Percentiles rank a stretch among this genome's conserved stretches.
Evolutionary conservation across 345 rosid species (phyloP).

Genomic region (Gossypium turneri): DNA sequence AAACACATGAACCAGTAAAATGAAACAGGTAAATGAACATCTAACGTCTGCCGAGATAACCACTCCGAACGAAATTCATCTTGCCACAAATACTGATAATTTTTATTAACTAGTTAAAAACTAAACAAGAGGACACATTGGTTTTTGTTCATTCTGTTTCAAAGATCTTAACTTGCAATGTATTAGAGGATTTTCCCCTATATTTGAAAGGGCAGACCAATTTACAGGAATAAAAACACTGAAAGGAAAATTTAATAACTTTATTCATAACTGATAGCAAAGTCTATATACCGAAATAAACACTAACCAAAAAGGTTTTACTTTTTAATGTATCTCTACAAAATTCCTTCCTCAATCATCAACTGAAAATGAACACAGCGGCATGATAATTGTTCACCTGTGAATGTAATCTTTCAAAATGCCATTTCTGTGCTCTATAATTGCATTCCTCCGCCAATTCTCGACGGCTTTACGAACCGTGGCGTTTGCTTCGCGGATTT

Average conservation of each 20-base stretch:
- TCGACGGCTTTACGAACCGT: slow-evolving; percentile 56
- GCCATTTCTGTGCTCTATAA: slow-evolving; percentile 40
- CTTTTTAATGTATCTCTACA: not conserved
- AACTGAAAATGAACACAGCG: not conserved
- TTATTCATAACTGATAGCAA: not conserved
- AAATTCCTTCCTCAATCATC: not conserved
- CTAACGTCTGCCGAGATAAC: not conserved
- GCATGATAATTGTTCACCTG: slow-evolving; percentile 26
- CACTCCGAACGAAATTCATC: not conserved
- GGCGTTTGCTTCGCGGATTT: slow-evolving; percentile 58
- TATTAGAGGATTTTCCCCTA: no score
- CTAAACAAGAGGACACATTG: no score
- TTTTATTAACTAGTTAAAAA: no score
- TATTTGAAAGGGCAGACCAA: no score
- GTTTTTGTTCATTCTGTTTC: no score
- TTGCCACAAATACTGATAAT: not conserved
- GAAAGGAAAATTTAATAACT: not conserved
- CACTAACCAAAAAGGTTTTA: no score
- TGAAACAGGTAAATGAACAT: not conserved
- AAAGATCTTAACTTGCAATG: no score
- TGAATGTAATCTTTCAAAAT: slow-evolving; percentile 50
- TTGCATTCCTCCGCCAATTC: slow-evolving; percentile 60
- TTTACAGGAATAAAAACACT: no score
- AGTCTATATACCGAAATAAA: not conserved
- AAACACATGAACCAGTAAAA: not conserved